phyloP scores from a whole-genome alignment of 352 stramenopile genomes.

The Thalassiosira sp. region DNA sequence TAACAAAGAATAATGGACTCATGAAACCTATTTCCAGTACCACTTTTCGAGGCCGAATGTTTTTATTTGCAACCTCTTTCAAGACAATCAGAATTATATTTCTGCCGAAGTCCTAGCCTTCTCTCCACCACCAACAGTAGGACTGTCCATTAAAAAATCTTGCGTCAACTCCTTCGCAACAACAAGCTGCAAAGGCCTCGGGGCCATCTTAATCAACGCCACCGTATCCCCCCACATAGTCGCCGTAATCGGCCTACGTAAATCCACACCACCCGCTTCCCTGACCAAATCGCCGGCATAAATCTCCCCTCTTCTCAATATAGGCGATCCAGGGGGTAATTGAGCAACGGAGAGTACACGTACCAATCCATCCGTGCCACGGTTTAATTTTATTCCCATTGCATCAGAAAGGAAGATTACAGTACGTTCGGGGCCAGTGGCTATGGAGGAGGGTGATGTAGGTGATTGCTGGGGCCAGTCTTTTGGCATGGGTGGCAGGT shows the following conservation, averaged over 20 bases:
- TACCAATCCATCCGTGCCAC: constrained; percentile 76
- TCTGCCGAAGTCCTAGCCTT: constrained; percentile 3
- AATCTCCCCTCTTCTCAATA: constrained; percentile 71
- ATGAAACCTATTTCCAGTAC: not conserved
- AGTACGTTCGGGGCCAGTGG: constrained; percentile 64
- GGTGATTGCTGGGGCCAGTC: constrained; percentile 73
- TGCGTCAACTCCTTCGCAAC: constrained; percentile 66
- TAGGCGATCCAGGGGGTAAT: constrained; percentile 57
- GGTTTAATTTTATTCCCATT: constrained; percentile 82
- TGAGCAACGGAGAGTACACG: constrained; percentile 70
- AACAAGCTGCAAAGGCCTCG: constrained; percentile 69
- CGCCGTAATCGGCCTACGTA: constrained; percentile 77
- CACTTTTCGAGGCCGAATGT: not conserved
- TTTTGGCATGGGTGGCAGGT: constrained; percentile 73
- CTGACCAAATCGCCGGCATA: constrained; percentile 71
- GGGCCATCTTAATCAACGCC: constrained; percentile 79
- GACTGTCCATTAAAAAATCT: constrained; percentile 1
- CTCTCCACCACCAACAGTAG: not conserved
- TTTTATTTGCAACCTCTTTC: not conserved
- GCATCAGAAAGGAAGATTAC: constrained; percentile 75
- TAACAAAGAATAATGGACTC: not conserved
- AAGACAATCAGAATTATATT: constrained; percentile 9
- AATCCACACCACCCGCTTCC: constrained; percentile 76
- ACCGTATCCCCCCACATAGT: constrained; percentile 83
- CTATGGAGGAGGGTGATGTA: constrained; percentile 40